Base-by-base conservation (phyloP, 768 basidiomycete species). In the Termitomyces titanicus region DNA sequence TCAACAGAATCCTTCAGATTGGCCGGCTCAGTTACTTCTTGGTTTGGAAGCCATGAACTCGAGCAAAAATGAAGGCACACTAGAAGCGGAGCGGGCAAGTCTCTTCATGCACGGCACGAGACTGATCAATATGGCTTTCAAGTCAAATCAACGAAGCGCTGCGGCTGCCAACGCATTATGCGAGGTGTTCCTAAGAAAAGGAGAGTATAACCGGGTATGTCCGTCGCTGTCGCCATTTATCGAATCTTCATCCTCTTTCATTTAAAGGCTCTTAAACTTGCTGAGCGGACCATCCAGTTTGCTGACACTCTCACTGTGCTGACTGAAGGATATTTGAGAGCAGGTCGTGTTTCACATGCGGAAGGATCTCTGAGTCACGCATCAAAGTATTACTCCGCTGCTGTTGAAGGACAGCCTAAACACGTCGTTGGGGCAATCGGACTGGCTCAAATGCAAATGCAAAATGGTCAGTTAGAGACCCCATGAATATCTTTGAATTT, bases 261-360 rank as follows among this genome's bases (percentile, higher is more conserved):
- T n/a, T 43, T 1, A 53, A 7, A 94, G 86, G 92, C 94, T 0
- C 69, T 96, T 42, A 99, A 98, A 75, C 76, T 98, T 18, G 94
- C 94, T 22, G 97, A 98, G 64, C 83, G 94, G 49, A 89, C 94
- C 0, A 86, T 98, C 38, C 94, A 98, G 66, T 97, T 91, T 64
- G 89, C 95, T 0, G 96, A 98, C 63, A 93, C 90, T 0, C 76
- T 92, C 31, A 79, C 90, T 0, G 75, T 96, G 15, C 78, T 95
- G 27, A 88, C 91, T 0, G 95, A 97, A 63, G 89, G 94, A 3
- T 90, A 94, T 64, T 72, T 95, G 15, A 80, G 89, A 31, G 86
- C 94, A 13, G 96, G 86, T 2, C 83, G 93, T 17, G 85, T 90
- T 3, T 79, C 85, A 13, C 93, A 95, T 61, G 83, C 84, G 1